phyloP scores from a whole-genome alignment of 352 stramenopile genomes.

The Pythium volutum region DNA sequence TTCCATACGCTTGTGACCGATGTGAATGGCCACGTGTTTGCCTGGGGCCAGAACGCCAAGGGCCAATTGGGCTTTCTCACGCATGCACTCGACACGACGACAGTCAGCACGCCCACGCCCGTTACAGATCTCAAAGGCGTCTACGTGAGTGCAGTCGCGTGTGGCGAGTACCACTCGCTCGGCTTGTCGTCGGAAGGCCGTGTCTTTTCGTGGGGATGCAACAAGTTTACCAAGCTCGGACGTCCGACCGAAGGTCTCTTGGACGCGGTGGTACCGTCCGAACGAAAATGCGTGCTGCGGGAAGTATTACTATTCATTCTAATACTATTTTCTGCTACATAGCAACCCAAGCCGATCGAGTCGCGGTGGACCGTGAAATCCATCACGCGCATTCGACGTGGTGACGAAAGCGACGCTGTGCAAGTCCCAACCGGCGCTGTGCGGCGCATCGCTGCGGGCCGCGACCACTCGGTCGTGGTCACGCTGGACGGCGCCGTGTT shows the following conservation, averaged over 20 bases:
- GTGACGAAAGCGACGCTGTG: slow-evolving; percentile 15
- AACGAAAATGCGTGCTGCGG: too few species aligned
- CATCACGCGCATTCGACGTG: slow-evolving; percentile 27
- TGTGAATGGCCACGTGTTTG: slow-evolving; percentile 71
- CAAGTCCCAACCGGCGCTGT: slow-evolving; percentile 25
- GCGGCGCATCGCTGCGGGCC: slow-evolving; percentile 55
- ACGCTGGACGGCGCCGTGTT: slow-evolving; percentile 53
- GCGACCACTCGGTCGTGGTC: slow-evolving; percentile 63
- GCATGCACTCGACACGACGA: slow-evolving; percentile 19
- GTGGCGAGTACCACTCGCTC: slow-evolving; percentile 73
- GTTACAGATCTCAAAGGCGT: slow-evolving; percentile 47
- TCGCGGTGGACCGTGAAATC: slow-evolving; percentile 39
- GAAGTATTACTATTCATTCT: too few species aligned
- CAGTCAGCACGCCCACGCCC: slow-evolving; percentile 33
- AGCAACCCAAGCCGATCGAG: slow-evolving; percentile 47
- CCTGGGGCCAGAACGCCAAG: slow-evolving; percentile 60
- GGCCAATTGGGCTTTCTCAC: slow-evolving; percentile 49
- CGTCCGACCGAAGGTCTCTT: slow-evolving; percentile 33
- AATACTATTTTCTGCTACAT: not conserved
- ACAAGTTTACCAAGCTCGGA: slow-evolving; percentile 63
- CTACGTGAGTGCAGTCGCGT: slow-evolving; percentile 62
- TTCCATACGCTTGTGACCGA: slow-evolving; percentile 72
- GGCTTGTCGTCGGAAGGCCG: slow-evolving; percentile 51
- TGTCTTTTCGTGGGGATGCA: slow-evolving; percentile 75
- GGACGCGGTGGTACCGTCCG: slow-evolving; percentile 46